Evolutionary conservation across 2,329 filamentous ascomycete genomes (phyloP).

Genomic region (Fusarium multiceps): DNA sequence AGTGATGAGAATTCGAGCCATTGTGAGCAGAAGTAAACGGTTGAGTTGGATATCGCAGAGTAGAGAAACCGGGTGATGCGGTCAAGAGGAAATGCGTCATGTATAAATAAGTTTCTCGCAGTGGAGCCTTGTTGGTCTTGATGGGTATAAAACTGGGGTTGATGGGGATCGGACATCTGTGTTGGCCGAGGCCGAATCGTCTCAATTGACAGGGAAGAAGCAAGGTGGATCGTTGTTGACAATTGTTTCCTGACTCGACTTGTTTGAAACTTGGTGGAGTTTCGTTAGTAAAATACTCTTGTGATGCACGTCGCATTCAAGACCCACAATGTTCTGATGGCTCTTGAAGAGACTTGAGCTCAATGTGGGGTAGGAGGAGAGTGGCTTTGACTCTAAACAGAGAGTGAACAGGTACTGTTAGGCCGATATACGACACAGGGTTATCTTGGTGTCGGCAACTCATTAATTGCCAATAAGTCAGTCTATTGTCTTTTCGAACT

Average conservation of each 20-base stretch:
- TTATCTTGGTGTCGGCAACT: too few relatives aligned
- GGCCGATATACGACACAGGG: too few relatives aligned
- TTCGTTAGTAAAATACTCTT: neutral
- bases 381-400: too few relatives aligned
- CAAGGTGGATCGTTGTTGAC: neutral
- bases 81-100: neutral
- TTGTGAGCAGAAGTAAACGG: neutral
- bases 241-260: neutral
- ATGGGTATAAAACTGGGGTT: neutral
- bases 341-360: too few relatives aligned
- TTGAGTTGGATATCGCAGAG: neutral
- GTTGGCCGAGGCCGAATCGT: neutral
- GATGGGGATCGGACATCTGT: neutral
- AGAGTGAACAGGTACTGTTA: too few relatives aligned
- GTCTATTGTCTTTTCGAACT: too few relatives aligned
- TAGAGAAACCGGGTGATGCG: neutral
- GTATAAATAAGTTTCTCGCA: neutral
- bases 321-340: neutral
- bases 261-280: neutral
- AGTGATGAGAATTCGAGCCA: slow-evolving; percentile 43
- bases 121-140: neutral
- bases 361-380: neutral
- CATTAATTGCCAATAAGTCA: too few relatives aligned
- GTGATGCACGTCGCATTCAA: neutral
- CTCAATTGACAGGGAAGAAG: neutral